A percentile compares a stretch with the other conserved stretches of the same genome.
phyloP scores from a whole-genome alignment of 371 early-diverging fungal species.

The Apophysomyces sp. region DNA sequence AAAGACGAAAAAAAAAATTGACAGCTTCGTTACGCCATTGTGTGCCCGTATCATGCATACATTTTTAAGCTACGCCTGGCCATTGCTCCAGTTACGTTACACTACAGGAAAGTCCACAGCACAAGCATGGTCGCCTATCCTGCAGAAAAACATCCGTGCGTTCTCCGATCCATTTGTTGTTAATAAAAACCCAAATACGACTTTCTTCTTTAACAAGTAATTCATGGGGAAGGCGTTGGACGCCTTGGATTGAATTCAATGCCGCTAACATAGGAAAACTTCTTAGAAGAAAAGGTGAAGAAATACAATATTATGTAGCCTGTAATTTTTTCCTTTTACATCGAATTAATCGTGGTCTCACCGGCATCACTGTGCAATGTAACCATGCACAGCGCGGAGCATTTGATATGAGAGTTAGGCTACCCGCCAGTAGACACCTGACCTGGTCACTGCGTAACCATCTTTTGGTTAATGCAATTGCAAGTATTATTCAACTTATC shows the following conservation, averaged over 20 bases:
- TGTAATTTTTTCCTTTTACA: not conserved
- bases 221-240: no score
- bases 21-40: conserved; percentile 1
- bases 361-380: not conserved
- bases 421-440: not conserved
- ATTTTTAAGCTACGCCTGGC: not conserved
- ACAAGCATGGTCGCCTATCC: not conserved
- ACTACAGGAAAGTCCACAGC: not conserved
- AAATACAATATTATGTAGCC: no score
- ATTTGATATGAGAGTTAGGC: not conserved
- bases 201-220: no score
- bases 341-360: not conserved
- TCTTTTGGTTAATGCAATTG: not conserved
- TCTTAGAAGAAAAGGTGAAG: no score
- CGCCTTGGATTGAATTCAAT: no score
- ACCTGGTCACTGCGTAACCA: not conserved
- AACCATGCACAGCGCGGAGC: not conserved
- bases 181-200: not conserved
- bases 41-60: not conserved
- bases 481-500: not conserved
- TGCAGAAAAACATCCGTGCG: not conserved
- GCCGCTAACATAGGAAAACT: no score
- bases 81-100: conserved; percentile 1
- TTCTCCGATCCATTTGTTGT: not conserved
- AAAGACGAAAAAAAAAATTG: not conserved